phyloP scores from a whole-genome alignment of 2,329 filamentous ascomycete species.

The Colletotrichum limetticola region DNA sequence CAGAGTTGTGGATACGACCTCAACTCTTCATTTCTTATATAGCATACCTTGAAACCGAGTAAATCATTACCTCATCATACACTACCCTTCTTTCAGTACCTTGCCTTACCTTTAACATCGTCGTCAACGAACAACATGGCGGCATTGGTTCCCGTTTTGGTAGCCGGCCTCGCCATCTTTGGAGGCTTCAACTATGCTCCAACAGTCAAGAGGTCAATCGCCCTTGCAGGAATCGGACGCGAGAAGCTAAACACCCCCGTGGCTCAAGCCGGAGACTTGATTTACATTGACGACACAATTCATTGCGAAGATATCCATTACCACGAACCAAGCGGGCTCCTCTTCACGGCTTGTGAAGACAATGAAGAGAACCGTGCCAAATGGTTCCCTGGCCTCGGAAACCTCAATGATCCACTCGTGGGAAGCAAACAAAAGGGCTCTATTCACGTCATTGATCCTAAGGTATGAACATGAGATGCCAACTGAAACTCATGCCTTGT shows the following conservation, averaged over 20 bases:
- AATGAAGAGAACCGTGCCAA: conserved; percentile 52
- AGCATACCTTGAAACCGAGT: neutral
- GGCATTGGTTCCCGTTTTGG: conserved; percentile 14
- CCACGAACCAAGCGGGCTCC: conserved; percentile 54
- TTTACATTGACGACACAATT: conserved; percentile 60
- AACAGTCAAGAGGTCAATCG: neutral
- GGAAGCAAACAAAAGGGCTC: conserved; percentile 51
- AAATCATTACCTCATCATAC: neutral
- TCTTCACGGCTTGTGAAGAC: conserved; percentile 67
- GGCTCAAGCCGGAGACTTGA: conserved; percentile 43
- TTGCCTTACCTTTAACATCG: too few relatives aligned
- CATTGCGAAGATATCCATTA: conserved; percentile 72
- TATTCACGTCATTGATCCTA: conserved; percentile 64
- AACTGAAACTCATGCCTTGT: fast-evolving
- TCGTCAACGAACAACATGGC: conserved; percentile 2
- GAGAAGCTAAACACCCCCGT: conserved; percentile 37
- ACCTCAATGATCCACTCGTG: conserved; percentile 52
- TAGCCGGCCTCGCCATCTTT: conserved; percentile 22
- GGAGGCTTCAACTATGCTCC: conserved; percentile 22
- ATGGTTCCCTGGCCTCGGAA: conserved; percentile 63
- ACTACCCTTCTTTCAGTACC: too few relatives aligned
- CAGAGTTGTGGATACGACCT: neutral
- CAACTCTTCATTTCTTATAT: neutral
- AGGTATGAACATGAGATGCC: conserved; percentile 46
- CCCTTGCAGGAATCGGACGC: conserved; percentile 43